phyloP scores from a whole-genome alignment of 495 filamentous ascomycete species.

The Penicillium arizonense region DNA sequence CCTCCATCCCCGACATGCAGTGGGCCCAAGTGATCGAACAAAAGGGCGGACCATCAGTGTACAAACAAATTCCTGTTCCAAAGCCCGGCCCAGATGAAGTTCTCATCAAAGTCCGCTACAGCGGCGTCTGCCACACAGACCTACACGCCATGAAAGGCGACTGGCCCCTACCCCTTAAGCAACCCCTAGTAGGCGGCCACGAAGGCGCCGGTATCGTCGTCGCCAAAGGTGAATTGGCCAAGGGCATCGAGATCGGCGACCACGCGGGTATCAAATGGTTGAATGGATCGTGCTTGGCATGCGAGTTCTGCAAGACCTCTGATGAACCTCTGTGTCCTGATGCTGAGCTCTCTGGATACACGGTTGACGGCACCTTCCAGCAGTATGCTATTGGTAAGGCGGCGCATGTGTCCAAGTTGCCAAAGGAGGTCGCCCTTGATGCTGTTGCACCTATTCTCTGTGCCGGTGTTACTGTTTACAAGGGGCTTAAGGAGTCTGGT shows the following conservation, averaged over 20 bases:
- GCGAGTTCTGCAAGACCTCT: conserved; percentile 75
- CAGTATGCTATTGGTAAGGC: conserved; percentile 88
- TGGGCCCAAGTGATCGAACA: conserved; percentile 86
- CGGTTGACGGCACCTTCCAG: conserved; percentile 90
- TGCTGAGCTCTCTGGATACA: conserved; percentile 79
- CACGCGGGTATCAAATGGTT: conserved; percentile 89
- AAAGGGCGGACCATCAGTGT: conserved; percentile 67
- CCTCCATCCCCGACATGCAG: conserved; percentile 66
- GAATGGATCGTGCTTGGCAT: conserved; percentile 76
- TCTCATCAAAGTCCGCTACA: conserved; percentile 87
- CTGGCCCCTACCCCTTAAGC: conserved; percentile 78
- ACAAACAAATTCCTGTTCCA: conserved; percentile 80
- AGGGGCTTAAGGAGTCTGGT: conserved; percentile 80
- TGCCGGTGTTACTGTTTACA: conserved; percentile 89
- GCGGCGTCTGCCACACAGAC: conserved; percentile 91
- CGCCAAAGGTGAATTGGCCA: conserved; percentile 69
- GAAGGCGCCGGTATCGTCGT: conserved; percentile 88
- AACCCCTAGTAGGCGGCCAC: conserved; percentile 90
- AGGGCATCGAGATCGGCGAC: conserved; percentile 74
- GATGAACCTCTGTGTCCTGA: conserved; percentile 75
- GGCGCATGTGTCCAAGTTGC: conserved; percentile 74
- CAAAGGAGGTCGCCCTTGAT: conserved; percentile 71
- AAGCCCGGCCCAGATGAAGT: conserved; percentile 84
- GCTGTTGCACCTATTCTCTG: conserved; percentile 78
- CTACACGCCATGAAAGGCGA: conserved; percentile 83